Evolutionary conservation across 2,329 filamentous ascomycete genomes (phyloP), one percentile per base, ranked within the genome.

Genomic region (Aspergillus sp.): DNA sequence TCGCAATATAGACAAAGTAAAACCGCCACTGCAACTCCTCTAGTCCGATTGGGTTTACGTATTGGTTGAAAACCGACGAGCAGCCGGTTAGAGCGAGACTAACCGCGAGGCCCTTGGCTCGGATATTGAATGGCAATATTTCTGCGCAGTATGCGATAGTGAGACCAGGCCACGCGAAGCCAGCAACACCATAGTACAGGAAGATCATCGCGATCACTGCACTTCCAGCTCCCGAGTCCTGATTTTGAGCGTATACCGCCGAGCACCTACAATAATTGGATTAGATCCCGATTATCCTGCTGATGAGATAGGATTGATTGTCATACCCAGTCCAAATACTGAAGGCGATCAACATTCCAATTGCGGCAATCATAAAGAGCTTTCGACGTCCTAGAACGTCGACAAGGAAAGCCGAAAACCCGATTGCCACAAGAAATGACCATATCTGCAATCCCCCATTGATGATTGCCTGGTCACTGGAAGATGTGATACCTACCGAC

Each of bases 51-150:
- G 68, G 68, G 41, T 73, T 71, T 40, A 72, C 65, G 19, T 68
- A 72, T 25, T 70, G 66, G 58, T 75, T 76, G 66, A 75, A 73
- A 63, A 73, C 33, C 40, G n/a, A 61, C 1, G 47, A 31, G n/a
- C 43, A 17, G 9, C 23, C 15, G 4, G n/a, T 44, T 11, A 47
- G 52, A 59, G 54, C 43, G 67, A 58, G 49, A 65, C 70, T 70
- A 51, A 75, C 62, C 1, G 70, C 71, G 49, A 81, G 69, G 45
- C 79, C 79, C 68, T 80, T 80, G 56, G 78, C 77, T 52, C 80
- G 78, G 54, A 82, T 76, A 57, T 75, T 75, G 70, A 77, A 82
- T 4, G 79, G 79, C 56, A 81, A 66, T 59, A 82, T 81, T 61
- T 82, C 79, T 52, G 76, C 74, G 3, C 76, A 74, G 68, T 82